phyloP scores from a whole-genome alignment of 257 asterid genomes.

The Asclepias syriaca region DNA sequence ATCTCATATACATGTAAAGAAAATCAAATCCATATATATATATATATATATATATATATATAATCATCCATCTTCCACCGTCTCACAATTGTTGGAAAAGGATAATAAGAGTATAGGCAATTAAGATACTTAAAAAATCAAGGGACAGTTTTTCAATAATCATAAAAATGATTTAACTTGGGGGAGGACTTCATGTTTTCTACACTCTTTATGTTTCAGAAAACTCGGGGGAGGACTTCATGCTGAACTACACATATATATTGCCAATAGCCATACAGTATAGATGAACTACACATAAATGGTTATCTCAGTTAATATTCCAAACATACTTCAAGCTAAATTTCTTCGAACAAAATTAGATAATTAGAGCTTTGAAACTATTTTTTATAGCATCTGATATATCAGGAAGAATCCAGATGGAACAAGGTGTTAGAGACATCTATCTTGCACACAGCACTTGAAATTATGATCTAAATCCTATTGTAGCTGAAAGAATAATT shows the following conservation, averaged over 20 bases:
- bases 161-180: too few species aligned
- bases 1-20: background rate
- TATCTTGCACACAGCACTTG: background rate
- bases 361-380: background rate
- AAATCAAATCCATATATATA: background rate
- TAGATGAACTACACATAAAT: too few species aligned
- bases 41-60: too few species aligned
- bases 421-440: background rate
- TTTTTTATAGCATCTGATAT: background rate
- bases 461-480: background rate
- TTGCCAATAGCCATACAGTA: too few species aligned
- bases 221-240: background rate
- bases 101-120: background rate
- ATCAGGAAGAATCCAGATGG: background rate
- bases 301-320: background rate
- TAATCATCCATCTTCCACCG: background rate
- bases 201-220: background rate
- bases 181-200: too few species aligned
- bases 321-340: background rate
- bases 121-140: background rate
- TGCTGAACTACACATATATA: too few species aligned
- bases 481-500: background rate
- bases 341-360: background rate
- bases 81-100: background rate
- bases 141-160: background rate